These are phyloP conservation scores for Acer negundo DNA, from an alignment of 345 rosid species.

Conservation along the genomic window DNA sequence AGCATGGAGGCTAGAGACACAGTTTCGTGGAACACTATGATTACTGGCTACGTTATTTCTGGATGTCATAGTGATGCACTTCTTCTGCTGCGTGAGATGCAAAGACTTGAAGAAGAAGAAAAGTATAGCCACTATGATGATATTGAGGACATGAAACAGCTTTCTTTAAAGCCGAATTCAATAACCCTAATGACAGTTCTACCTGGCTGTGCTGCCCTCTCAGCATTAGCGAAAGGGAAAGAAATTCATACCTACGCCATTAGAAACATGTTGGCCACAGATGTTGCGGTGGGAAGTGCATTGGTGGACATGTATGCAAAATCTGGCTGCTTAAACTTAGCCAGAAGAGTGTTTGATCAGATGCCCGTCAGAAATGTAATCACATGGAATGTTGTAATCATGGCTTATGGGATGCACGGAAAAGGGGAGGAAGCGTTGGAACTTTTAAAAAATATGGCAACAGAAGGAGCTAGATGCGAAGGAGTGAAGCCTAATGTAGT, in stretches of 20 bases:
- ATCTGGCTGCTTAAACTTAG: conserved; percentile 67
- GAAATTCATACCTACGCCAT: conserved; percentile 89
- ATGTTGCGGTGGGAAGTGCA: conserved; percentile 91
- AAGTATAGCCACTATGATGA: conserved; percentile 6
- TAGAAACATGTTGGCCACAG: conserved; percentile 60
- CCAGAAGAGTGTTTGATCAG: conserved; percentile 60
- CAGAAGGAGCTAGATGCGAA: conserved; percentile 28
- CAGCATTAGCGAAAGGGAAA: conserved; percentile 79
- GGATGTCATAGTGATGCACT: conserved; percentile 64
- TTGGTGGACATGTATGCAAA: conserved; percentile 92
- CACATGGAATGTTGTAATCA: conserved; percentile 87
- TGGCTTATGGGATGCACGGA: conserved; percentile 97
- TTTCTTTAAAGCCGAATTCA: conserved; percentile 60
- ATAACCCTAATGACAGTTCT: conserved; percentile 87
- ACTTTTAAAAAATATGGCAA: conserved; percentile 56
- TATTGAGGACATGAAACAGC: conserved; percentile 23
- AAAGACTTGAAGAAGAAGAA: conserved; percentile 34
- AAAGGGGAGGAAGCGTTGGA: conserved; percentile 67
- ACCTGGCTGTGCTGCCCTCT: conserved; percentile 75
- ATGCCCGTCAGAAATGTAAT: conserved; percentile 67
- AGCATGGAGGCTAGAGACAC: conserved; percentile 64
- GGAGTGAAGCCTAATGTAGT: conserved; percentile 71
- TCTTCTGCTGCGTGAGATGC: conserved; percentile 65
- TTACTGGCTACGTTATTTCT: conserved; percentile 64
- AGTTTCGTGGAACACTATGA: conserved; percentile 91